Conservation (phyloP, 768 basidiomycete species). For the Dacryopinax spathularia region DNA sequence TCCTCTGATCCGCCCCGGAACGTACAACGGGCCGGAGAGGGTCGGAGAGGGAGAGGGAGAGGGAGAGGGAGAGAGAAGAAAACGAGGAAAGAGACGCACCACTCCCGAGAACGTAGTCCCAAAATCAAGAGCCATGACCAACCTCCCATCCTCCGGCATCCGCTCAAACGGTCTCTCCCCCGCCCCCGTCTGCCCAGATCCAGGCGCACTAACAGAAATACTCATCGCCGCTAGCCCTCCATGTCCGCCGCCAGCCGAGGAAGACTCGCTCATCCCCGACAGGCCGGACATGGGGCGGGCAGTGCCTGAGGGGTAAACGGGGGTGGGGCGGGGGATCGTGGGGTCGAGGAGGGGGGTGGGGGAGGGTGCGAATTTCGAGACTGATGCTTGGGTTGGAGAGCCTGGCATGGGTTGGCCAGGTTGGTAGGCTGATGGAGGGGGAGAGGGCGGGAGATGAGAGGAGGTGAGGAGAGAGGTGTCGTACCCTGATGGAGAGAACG, state of each 20-base stretch:
- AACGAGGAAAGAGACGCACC: not conserved
- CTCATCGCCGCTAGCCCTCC: slow-evolving; percentile 4
- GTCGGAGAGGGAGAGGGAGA: not conserved
- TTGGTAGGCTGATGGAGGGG: not conserved
- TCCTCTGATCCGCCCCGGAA: no score
- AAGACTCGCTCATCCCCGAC: not conserved
- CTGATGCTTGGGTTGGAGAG: not conserved
- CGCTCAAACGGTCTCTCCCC: not conserved
- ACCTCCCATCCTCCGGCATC: slow-evolving; percentile 7
- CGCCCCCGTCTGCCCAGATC: not conserved
- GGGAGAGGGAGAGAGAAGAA: not conserved
- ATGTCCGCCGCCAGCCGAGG: not conserved
- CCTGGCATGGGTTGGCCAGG: not conserved
- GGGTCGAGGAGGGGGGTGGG: not conserved
- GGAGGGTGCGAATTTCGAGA: not conserved
- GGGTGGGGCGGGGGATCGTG: not conserved
- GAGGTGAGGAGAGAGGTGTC: not conserved
- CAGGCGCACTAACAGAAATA: not conserved
- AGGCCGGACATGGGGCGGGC: not conserved
- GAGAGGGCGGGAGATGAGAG: not conserved
- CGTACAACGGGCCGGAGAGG: no score
- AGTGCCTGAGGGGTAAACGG: not conserved
- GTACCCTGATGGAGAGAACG: not conserved
- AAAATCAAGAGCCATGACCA: slow-evolving; percentile 14
- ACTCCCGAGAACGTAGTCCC: slow-evolving; percentile 18